Base-by-base conservation (phyloP, 1,139 yeast genomes). In the Scheffersomyces titani region DNA sequence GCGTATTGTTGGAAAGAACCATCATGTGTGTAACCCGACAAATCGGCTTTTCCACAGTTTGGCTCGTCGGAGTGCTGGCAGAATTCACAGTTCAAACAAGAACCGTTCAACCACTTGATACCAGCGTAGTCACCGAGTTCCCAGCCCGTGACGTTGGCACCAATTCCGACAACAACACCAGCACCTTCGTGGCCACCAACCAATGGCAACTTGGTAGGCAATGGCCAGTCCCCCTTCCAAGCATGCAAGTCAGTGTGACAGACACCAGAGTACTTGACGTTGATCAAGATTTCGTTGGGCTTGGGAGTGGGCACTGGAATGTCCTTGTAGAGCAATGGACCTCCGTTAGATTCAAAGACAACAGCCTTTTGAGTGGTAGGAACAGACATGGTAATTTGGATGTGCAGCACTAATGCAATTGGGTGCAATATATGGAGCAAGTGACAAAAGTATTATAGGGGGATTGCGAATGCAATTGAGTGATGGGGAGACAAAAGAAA, bases 181-280 rank as follows among this genome's bases (percentile, higher is more conserved):
- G 93, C 92, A 76, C 94, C 94, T 76, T 89, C 96, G 79, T 89
- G 96, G 68, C 96, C 96, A 62, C 92, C 92, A 54, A 88, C 90
- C 63, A 87, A 76, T 21, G 92, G 92, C 61, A 85, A 78, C 73
- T 87, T 87, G 63, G 87, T 82, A 55, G 76, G 77, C 65, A 85
- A 72, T 57, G 89, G 89, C 89, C 89, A 87, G 73, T 87, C 91
- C 62, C 89, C 90, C 70, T 85, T 82, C 88, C 88, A 85, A 61
- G 89, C 89, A 73, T 86, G 90, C 70, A 87, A 78, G 67, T 85
- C 90, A 50, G 88, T 85, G 74, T 85, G 90, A 71, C 89, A 85
- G 52, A 86, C 89, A 68, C 89, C 89, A 24, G 89, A 82, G 76
- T 83, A 87, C 72, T 82, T 81, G 70, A 87, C 83, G 67, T 86